Evolutionary conservation across 257 asterid genomes (phyloP).

Genomic region (Plectranthus barbatus): DNA sequence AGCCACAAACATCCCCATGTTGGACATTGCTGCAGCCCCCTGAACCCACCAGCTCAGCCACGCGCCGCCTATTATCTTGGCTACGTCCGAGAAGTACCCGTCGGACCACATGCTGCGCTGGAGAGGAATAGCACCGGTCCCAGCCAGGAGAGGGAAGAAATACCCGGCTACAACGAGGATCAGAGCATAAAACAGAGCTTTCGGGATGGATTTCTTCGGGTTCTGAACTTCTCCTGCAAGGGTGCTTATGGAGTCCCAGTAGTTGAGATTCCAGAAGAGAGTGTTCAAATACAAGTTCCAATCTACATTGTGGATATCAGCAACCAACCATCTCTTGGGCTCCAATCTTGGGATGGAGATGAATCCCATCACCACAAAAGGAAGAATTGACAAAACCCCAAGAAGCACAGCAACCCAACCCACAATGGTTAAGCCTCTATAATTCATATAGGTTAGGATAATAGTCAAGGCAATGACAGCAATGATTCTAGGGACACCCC

Average conservation of each 20-base stretch:
- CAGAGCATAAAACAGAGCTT: slow-evolving; percentile 47
- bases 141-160: slow-evolving; percentile 46
- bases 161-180: slow-evolving; percentile 50
- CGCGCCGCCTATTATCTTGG: slow-evolving; percentile 44
- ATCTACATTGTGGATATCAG: slow-evolving; percentile 37
- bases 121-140: slow-evolving; percentile 57
- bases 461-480: slow-evolving; percentile 44
- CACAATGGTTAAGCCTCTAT: slow-evolving; percentile 57
- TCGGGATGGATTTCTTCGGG: slow-evolving; percentile 53
- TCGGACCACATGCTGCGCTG: slow-evolving; percentile 42
- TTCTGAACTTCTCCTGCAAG: slow-evolving; percentile 56
- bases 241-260: slow-evolving; percentile 68
- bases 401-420: slow-evolving; percentile 60
- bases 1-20: slow-evolving; percentile 69
- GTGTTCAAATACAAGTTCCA: slow-evolving; percentile 65
- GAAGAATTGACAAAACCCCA: slow-evolving; percentile 55
- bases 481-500: slow-evolving; percentile 43
- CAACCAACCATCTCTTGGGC: slow-evolving; percentile 56
- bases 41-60: slow-evolving; percentile 73
- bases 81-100: slow-evolving; percentile 56
- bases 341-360: slow-evolving; percentile 42
- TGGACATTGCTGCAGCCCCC: slow-evolving; percentile 61
- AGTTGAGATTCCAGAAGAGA: slow-evolving; percentile 65
- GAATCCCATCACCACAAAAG: slow-evolving; percentile 60
- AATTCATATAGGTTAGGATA: slow-evolving; percentile 44